Evolutionary conservation across 163 green algal species (phyloP).

Genomic region (Chlamydomonas reinhardtii): DNA sequence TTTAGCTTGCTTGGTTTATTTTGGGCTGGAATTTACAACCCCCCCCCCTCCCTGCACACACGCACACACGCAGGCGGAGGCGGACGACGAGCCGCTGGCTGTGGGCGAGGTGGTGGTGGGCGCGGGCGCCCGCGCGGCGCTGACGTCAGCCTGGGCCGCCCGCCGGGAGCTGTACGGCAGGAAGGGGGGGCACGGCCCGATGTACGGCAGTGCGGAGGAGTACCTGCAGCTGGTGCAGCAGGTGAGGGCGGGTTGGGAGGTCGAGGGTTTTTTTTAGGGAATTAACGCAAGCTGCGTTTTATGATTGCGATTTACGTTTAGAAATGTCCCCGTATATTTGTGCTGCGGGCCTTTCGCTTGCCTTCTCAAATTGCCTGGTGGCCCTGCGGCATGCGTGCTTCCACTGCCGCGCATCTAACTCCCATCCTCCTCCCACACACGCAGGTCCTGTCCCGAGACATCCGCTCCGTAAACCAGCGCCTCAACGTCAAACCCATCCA

Average conservation of each 20-base stretch:
- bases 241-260: background rate
- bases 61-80: too few species aligned
- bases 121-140: background rate
- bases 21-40: background rate
- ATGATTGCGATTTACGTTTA: too few species aligned
- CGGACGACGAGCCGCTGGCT: constrained; percentile 72
- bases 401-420: too few species aligned
- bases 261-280: too few species aligned
- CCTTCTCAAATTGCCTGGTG: too few species aligned
- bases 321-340: too few species aligned
- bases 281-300: too few species aligned
- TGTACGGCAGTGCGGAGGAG: constrained; percentile 52
- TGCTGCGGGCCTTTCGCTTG: too few species aligned
- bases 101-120: constrained; percentile 58
- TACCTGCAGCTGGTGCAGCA: constrained; percentile 59
- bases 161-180: background rate
- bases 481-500: constrained; percentile 33
- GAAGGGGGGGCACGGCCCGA: background rate
- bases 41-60: too few species aligned
- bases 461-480: constrained; percentile 83
- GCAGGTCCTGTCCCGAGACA: constrained; percentile 81
- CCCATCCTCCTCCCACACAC: too few species aligned
- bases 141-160: constrained; percentile 23
- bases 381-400: too few species aligned
- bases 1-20: too few species aligned